A percentile compares a stretch with the other conserved stretches of the same genome.
Evolutionary conservation across 2,329 filamentous ascomycete genomes (phyloP).

Genomic region (Colletotrichum sp.): DNA sequence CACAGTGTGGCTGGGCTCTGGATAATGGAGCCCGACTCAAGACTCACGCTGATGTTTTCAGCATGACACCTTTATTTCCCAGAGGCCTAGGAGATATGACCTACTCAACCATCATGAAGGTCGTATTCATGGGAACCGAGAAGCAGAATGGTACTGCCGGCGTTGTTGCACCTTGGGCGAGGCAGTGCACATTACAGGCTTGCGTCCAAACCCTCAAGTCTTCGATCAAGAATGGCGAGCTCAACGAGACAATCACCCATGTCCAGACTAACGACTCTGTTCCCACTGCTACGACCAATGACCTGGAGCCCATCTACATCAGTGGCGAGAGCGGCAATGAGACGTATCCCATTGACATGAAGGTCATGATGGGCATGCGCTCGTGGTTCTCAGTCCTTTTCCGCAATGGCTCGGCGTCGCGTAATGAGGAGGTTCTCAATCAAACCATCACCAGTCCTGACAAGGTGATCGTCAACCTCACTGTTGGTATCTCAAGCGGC

Average conservation of each 20-base stretch:
- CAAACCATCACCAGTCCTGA: conserved; percentile 27
- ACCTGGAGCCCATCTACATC: conserved; percentile 24
- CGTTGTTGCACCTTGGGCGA: conserved; percentile 32
- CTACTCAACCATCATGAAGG: conserved; percentile 34
- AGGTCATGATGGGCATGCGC: conserved; percentile 33
- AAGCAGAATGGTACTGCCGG: conserved; percentile 25
- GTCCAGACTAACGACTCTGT: conserved; percentile 29
- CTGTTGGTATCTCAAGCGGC: conserved; percentile 35
- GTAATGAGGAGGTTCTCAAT: conserved; percentile 28
- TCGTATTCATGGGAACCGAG: conserved; percentile 39
- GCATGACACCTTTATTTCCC: conserved; percentile 35
- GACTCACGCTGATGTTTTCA: conserved; percentile 31
- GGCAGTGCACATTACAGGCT: conserved; percentile 31
- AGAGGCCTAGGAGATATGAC: conserved; percentile 27
- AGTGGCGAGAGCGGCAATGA: conserved; percentile 5
- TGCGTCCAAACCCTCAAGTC: conserved; percentile 34
- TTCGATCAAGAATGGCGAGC: conserved; percentile 29
- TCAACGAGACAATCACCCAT: conserved; percentile 27
- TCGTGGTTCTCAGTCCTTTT: conserved; percentile 35
- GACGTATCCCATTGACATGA: conserved; percentile 28
- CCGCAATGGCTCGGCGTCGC: conserved; percentile 31
- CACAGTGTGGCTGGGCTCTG: conserved; percentile 33
- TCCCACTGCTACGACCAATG: conserved; percentile 13
- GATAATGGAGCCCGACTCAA: conserved; percentile 29
- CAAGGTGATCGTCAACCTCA: conserved; percentile 34